phyloP scores from a whole-genome alignment of 331 rosid genomes.

The Rhamnella rubrinervis region DNA sequence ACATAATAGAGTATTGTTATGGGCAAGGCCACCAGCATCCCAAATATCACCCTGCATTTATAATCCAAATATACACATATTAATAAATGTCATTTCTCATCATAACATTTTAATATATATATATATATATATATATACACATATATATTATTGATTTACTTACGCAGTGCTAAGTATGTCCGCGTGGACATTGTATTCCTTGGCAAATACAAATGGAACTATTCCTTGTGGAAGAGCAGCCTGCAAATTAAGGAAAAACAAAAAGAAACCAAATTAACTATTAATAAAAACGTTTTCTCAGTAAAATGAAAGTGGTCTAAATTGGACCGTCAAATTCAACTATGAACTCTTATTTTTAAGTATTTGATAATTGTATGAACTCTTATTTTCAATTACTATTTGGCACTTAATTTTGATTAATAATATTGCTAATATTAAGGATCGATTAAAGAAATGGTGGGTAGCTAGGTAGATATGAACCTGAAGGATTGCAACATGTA shows the following conservation, averaged over 20 bases:
- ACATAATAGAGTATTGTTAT: slow-evolving; percentile 86
- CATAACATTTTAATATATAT: background rate
- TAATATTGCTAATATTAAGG: background rate
- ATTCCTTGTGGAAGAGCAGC: slow-evolving; percentile 99
- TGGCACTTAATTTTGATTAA: background rate
- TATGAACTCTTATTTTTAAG: background rate
- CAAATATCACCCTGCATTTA: slow-evolving; percentile 87
- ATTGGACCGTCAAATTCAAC: no score
- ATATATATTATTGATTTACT: slow-evolving; percentile 15
- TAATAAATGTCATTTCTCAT: background rate
- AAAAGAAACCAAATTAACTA: background rate
- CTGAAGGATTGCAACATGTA: slow-evolving; percentile 95
- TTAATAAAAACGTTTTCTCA: background rate
- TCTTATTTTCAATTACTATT: background rate
- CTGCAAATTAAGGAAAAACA: slow-evolving; percentile 26
- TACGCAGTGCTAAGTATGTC: slow-evolving; percentile 99
- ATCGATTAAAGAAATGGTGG: background rate
- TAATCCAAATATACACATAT: background rate
- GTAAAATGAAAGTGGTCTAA: background rate
- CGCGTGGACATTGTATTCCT: slow-evolving; percentile 92
- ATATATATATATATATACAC: no score
- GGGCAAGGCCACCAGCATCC: slow-evolving; percentile 94
- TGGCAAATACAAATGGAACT: slow-evolving; percentile 95
- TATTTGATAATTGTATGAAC: no score
- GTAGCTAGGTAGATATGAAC: slow-evolving; percentile 25